Conservation (phyloP, 345 rosid species). For the Capsella bursapastoris region DNA sequence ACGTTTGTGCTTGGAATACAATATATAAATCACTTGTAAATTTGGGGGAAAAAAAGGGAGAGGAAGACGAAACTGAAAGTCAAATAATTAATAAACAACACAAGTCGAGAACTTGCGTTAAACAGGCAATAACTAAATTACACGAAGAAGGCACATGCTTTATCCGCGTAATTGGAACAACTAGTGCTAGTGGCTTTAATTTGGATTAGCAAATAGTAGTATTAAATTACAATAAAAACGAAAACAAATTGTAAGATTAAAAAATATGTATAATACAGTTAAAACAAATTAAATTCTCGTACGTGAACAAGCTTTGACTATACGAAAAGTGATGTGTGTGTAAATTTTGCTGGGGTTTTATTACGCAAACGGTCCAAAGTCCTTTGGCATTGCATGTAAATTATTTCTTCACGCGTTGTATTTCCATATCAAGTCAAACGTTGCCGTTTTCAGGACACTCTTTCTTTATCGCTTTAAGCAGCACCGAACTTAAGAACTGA, state of each 20-base stretch:
- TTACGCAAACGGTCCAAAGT: conserved; percentile 35
- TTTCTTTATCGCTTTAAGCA: not conserved
- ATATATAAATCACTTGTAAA: not conserved
- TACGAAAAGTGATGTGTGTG: conserved; percentile 16
- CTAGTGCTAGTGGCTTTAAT: conserved; percentile 33
- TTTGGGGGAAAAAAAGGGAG: not conserved
- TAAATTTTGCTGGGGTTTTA: conserved; percentile 7
- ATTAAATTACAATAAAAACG: not conserved
- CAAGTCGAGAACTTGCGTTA: conserved; percentile 24
- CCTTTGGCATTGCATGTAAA: conserved; percentile 9
- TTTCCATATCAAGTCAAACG: conserved; percentile 9
- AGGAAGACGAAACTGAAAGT: not conserved
- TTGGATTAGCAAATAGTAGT: conserved; percentile 2
- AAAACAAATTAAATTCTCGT: not conserved
- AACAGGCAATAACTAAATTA: not conserved
- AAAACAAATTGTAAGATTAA: not conserved
- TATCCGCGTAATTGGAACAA: conserved; percentile 38
- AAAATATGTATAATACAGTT: not conserved
- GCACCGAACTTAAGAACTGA: conserved; percentile 4
- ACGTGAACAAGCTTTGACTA: conserved; percentile 10
- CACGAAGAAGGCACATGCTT: conserved; percentile 33
- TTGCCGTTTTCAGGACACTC: not conserved
- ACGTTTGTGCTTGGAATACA: not conserved
- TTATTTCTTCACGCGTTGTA: conserved; percentile 41
- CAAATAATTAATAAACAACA: conserved; percentile 18